Conservation (phyloP, 2,329 filamentous ascomycete genomes). For the Sporothrix schenckii region DNA sequence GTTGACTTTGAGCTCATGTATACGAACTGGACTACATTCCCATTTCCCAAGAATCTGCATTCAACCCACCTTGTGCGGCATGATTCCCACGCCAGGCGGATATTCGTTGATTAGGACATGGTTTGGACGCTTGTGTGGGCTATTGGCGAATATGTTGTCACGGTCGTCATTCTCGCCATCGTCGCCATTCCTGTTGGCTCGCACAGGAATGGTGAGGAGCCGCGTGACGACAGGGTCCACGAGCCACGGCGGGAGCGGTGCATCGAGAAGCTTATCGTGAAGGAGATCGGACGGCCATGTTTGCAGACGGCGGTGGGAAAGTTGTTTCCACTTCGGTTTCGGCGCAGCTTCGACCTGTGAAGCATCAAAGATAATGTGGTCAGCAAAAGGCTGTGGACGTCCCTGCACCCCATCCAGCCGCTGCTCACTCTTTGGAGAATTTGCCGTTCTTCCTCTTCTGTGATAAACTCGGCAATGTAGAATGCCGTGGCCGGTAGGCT, state of each 20-base stretch:
- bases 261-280: conserved; percentile 73
- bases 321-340: conserved; percentile 79
- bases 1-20: conserved; percentile 14
- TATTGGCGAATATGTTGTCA: conserved; percentile 58
- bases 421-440: conserved; percentile 69
- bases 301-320: conserved; percentile 88
- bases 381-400: not conserved
- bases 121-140: conserved; percentile 78
- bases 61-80: conserved; percentile 73
- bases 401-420: not conserved
- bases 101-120: conserved; percentile 97
- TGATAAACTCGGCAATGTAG: conserved; percentile 87
- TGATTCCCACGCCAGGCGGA: conserved; percentile 83
- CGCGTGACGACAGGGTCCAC: conserved; percentile 68
- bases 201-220: conserved; percentile 54
- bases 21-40: not conserved
- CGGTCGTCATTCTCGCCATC: conserved; percentile 36
- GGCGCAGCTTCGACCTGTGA: conserved; percentile 63
- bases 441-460: conserved; percentile 67
- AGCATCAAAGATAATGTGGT: not conserved
- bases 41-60: not conserved
- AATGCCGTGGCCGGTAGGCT: conserved; percentile 68
- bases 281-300: conserved; percentile 85
- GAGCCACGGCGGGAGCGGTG: conserved; percentile 76
- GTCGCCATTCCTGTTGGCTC: not conserved